Evolutionary conservation across 495 filamentous ascomycete genomes (phyloP), one percentile per base, ranked within the genome.

Genomic region (Parathielavia hyrcaniae): DNA sequence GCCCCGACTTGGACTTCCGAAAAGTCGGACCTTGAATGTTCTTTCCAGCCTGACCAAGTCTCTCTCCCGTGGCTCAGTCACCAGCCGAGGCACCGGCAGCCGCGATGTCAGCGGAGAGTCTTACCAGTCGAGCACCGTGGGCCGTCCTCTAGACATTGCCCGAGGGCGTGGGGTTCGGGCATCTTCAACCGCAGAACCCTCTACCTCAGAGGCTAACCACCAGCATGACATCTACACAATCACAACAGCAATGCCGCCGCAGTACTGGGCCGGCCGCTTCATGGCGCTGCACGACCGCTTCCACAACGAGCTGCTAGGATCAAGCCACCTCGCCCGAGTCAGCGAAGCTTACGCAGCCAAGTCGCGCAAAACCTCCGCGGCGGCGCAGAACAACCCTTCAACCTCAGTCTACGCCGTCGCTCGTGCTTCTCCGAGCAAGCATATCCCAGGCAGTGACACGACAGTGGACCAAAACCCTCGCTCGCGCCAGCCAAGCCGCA

Each of bases 191-290:
- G 5, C 38, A 4, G 13, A 50, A 5, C 35, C 14, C 8, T 13
- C 49, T 46, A 6, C 19, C 23, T 8, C 14, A 4, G 22, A 16
- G 7, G n/a, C 5, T n/a, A 26, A 39, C 23, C 26, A 22, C 17
- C 40, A 60, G 1, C 23, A 20, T 40, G 58, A 70, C 45, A 60
- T 59, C 5, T 61, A 60, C 4, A 48, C 61, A 5, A 55, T 76
- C 6, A 51, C 62, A 16, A 63, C 54, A 0, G 71, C 71, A 4
- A 70, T 72, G 65, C 49, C 66, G 1, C 58, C 68, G 0, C 23
- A 61, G 9, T 84, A 79, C 65, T 85, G 83, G 83, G 64, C 76
- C 0, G 83, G 83, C 14, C 79, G 83, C 9, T 80, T 82, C 61
- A 63, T 73, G 26, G 69, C 79, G 1, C 66, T 84, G n/a, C 73